Base-by-base conservation (phyloP, 106 monocot genomes). In the Dioscorea dumetorum region DNA sequence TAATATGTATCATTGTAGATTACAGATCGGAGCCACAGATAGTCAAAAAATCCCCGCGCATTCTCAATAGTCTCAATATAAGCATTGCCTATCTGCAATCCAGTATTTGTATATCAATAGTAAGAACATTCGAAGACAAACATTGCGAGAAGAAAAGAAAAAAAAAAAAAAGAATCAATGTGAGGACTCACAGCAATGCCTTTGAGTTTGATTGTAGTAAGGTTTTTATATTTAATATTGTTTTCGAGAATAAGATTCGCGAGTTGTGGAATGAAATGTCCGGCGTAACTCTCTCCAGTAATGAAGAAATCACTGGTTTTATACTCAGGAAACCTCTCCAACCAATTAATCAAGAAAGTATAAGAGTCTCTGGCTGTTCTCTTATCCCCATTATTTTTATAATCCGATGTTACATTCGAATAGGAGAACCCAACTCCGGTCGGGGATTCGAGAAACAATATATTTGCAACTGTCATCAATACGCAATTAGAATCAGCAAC, bases 261-360 rank as follows among this genome's bases (percentile, higher is more conserved):
- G 0, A 74, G 60, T 49, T 74, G 67, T 28, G 74, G 58, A 5
- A 67, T 60, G 24, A 32, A 74, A 50, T 74, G 74, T 7, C 74
- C 74, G 19, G 60, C 74, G 19, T 74, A 74, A 50, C 74, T 74
- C 74, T 74, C 74, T 20, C 74, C 74, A 57, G 74, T n/a, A 5
- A 74, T 22, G 48, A 23, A 74, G 54, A 74, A 67, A 11, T 74
- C 66, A 2, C 66, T 31, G 22, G 15, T n/a, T 57, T 74, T 74
- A 58, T 74, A 74, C 18, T 67, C 16, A 20, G 74, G 74, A 50
- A 74, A 74, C 33, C 67, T 74, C 50, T 74, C 74, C 20, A 74
- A 20, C 74, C 74, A 74, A 35, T 74, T 74, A 17, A 74, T 18
- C 3, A 67, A 33, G 74, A 74, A 74, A 0, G 31, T 23, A 13